These are phyloP conservation scores for Aureobasidium musti DNA, from an alignment of 2,329 filamentous ascomycete genomes.

Conservation along the genomic window DNA sequence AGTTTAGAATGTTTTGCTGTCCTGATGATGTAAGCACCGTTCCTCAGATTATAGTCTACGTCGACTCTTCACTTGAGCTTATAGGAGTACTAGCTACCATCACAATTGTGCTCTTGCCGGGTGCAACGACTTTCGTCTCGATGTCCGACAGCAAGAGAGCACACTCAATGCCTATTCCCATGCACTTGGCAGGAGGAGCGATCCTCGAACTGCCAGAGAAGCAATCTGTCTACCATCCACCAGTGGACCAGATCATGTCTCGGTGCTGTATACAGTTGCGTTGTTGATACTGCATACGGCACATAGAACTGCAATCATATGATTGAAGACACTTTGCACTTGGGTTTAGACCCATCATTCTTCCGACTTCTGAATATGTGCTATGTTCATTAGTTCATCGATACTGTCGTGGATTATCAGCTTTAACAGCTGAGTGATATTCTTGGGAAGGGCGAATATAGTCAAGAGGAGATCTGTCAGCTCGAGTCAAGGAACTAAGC, in stretches of 20 bases:
- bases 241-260: too few relatives aligned
- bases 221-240: too few relatives aligned
- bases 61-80: too few relatives aligned
- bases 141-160: too few relatives aligned
- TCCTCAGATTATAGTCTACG: background rate
- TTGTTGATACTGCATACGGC: background rate
- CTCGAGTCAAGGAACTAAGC: background rate
- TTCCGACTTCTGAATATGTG: background rate
- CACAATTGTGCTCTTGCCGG: too few relatives aligned
- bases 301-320: background rate
- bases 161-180: too few relatives aligned
- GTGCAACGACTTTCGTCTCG: too few relatives aligned
- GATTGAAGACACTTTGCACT: background rate
- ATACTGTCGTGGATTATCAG: background rate
- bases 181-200: too few relatives aligned
- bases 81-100: too few relatives aligned
- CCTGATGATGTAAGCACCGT: background rate
- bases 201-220: too few relatives aligned
- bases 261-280: background rate
- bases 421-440: background rate
- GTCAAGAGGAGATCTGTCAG: background rate
- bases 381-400: background rate
- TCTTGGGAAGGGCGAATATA: background rate
- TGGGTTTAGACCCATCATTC: background rate
- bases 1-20: background rate